Base-by-base conservation (phyloP, 1,284 basidiomycete genomes). In the Ganoderma boninense region DNA sequence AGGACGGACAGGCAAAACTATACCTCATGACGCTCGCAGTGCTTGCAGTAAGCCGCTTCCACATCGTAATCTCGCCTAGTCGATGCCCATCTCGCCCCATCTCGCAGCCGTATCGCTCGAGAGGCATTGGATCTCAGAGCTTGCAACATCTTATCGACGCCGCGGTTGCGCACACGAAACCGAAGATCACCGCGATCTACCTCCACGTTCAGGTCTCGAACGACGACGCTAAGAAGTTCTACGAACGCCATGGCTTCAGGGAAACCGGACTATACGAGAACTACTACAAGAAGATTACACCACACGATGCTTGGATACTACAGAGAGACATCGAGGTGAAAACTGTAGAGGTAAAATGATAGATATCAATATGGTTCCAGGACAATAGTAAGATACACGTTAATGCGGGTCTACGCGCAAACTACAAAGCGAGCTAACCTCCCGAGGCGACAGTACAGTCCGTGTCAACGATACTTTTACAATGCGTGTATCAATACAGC, bases 1-100 rank as follows among this genome's bases (percentile, higher is more conserved):
- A 87, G 74, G 88, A 89, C 77, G 86, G 83, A 56, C 82, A 85
- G 76, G 83, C 82, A 54, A 85, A 85, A 66, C 80, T 95, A 74
- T 95, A 95, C 82, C 84, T 95, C 75, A 93, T 94, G 91, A 95
- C 94, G 66, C 92, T 95, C 90, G 93, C 92, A 52, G 82, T 95
- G 72, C 87, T 95, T 68, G 94, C 92, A 66, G 93, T 95, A 80
- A 81, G 92, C 83, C 49, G 68, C 68, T 64, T 20, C 46, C 42
- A 14, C 23, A 72, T 70, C 70, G 67, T 40, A 62, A 69, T 72
- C 69, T 70, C 68, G 64, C 73, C 68, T 67, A 69, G 73, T 65
- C 66, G n/a, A 65, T 63, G 26, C 44, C 62, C 46, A 71, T 68
- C 40, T 66, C 67, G 66, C 62, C 46, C 35, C 43, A 38, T 64